phyloP scores from a whole-genome alignment of 2,329 filamentous ascomycete genomes.

The Phialemonium atrogriseum region DNA sequence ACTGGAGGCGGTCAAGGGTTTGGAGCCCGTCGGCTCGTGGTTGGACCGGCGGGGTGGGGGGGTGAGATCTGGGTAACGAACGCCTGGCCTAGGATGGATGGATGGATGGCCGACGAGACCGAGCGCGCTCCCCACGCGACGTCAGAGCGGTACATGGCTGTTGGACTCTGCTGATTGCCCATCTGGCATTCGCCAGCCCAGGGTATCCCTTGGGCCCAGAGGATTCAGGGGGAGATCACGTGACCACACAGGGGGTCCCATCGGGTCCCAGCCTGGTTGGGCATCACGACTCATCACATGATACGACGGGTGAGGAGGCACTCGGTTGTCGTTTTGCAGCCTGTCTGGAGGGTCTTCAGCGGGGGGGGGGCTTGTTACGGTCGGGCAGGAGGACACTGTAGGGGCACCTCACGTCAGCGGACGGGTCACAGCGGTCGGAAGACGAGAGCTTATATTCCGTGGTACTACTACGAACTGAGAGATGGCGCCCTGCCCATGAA shows the following conservation, averaged over 20 bases:
- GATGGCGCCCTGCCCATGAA: slow-evolving; percentile 3
- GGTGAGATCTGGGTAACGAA: slow-evolving; percentile 12
- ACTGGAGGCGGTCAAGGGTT: slow-evolving; percentile 38
- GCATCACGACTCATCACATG: slow-evolving; percentile 23
- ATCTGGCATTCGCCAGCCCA: too few species aligned
- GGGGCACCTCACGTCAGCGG: neutral
- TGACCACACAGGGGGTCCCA: slow-evolving; percentile 7
- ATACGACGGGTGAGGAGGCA: slow-evolving; percentile 14
- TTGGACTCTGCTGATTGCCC: too few species aligned
- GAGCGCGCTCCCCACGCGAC: too few species aligned
- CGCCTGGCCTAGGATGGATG: neutral
- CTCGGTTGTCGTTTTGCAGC: too few species aligned
- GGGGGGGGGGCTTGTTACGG: neutral
- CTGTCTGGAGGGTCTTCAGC: neutral
- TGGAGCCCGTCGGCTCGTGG: slow-evolving; percentile 39
- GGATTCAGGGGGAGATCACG: slow-evolving; percentile 8
- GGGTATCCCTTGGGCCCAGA: too few species aligned
- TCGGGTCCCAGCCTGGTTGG: slow-evolving; percentile 6
- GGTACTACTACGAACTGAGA: slow-evolving; percentile 5
- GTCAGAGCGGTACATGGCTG: too few species aligned
- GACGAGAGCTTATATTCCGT: neutral
- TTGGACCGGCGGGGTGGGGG: slow-evolving; percentile 23
- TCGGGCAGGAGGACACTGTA: neutral
- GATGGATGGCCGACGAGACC: neutral
- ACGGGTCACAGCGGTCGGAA: neutral